A percentile compares a stretch with the other conserved stretches of the same genome.
These are phyloP conservation scores for Thalassiosira oceanica DNA, from an alignment of 352 stramenopile genomes.

Conservation along the genomic window DNA sequence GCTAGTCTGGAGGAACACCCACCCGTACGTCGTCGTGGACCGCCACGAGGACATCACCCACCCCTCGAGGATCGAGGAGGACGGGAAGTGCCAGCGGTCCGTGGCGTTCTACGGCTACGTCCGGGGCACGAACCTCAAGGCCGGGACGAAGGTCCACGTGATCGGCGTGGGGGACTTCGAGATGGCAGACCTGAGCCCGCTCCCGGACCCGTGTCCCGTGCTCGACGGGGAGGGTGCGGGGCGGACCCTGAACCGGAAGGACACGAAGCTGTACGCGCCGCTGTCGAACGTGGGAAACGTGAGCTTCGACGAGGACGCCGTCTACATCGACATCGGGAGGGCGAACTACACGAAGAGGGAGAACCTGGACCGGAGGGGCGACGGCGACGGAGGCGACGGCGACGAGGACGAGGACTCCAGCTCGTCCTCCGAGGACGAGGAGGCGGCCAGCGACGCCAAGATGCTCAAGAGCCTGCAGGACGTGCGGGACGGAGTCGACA, in stretches of 20 bases:
- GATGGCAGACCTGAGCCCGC: conserved; percentile 90
- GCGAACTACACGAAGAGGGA: conserved; percentile 93
- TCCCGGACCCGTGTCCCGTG: conserved; percentile 96
- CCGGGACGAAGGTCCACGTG: conserved; percentile 95
- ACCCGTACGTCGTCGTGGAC: conserved; percentile 98
- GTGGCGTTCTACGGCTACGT: conserved; percentile 98
- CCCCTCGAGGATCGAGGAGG: conserved; percentile 89
- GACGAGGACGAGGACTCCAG: conserved; percentile 46
- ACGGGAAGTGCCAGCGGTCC: conserved; percentile 89
- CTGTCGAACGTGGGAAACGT: conserved; percentile 96
- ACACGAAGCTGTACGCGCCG: conserved; percentile 92
- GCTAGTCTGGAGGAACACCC: conserved; percentile 98
- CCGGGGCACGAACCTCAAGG: conserved; percentile 96
- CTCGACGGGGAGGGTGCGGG: conserved; percentile 81
- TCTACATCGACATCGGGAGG: conserved; percentile 96
- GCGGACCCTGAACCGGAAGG: conserved; percentile 87
- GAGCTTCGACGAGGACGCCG: conserved; percentile 98
- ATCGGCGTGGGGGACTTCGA: conserved; percentile 96
- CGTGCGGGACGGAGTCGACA: conserved; percentile 87
- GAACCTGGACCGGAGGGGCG: conserved; percentile 58
- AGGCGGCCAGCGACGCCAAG: conserved; percentile 81
- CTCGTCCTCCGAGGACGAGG: conserved; percentile 60
- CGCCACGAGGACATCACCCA: conserved; percentile 96
- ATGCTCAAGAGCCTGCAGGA: conserved; percentile 95
- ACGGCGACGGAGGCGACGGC: conserved; percentile 36